Evolutionary conservation across 2,329 filamentous ascomycete species (phyloP).

Genomic region (Curvularia sp.): DNA sequence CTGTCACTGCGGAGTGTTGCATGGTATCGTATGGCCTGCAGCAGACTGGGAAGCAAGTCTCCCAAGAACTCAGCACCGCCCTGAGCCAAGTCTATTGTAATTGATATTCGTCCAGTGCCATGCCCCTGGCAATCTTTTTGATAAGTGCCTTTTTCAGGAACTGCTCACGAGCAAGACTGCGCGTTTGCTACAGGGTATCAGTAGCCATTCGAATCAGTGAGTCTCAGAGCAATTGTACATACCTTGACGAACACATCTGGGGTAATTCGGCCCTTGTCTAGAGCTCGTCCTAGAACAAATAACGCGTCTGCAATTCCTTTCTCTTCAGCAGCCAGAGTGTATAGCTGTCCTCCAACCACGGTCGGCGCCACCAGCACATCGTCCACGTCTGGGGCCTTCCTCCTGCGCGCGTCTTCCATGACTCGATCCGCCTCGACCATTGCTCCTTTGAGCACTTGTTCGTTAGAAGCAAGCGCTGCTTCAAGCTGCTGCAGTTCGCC

Average conservation of each 20-base stretch:
- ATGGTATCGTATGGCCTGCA: background rate
- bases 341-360: conserved; percentile 90
- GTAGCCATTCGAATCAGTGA: background rate
- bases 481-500: conserved; percentile 74
- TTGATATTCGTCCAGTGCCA: conserved; percentile 66
- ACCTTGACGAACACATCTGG: conserved; percentile 79
- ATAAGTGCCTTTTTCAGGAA: conserved; percentile 83
- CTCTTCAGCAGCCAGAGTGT: conserved; percentile 87
- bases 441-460: conserved; percentile 76
- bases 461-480: conserved; percentile 75
- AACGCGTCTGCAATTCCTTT: conserved; percentile 84
- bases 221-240: conserved; percentile 19
- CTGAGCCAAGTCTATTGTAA: conserved; percentile 29
- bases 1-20: background rate
- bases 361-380: conserved; percentile 93
- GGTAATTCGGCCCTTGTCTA: conserved; percentile 74
- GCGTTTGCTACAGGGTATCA: conserved; percentile 59
- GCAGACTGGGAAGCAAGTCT: background rate
- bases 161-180: conserved; percentile 77
- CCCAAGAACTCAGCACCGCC: too few relatives aligned
- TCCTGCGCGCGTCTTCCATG: conserved; percentile 73
- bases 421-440: conserved; percentile 80
- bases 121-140: conserved; percentile 76
- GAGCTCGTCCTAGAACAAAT: conserved; percentile 77
- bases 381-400: conserved; percentile 79